Percentiles rank a stretch among this genome's conserved stretches.
Conservation (phyloP, 768 basidiomycete genomes). For the Mycena epipterygia region DNA sequence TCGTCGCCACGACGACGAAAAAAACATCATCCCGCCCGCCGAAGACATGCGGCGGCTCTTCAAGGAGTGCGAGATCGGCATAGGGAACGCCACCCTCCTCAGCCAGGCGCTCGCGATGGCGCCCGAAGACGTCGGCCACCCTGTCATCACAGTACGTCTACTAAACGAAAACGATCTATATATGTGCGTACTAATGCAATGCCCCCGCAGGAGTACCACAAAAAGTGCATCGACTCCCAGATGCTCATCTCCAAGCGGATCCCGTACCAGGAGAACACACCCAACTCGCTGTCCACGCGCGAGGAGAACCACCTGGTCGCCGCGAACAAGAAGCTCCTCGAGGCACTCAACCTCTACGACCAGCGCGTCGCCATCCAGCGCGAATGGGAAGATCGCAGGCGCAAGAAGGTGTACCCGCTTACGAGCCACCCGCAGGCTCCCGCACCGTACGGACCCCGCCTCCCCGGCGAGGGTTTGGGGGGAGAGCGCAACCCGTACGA, state of each 20-base stretch:
- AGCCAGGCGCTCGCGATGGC: constrained; percentile 78
- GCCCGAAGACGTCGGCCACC: constrained; percentile 77
- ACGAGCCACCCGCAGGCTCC: no score
- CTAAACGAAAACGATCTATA: no score
- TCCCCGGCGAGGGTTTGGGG: no score
- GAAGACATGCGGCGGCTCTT: constrained; percentile 88
- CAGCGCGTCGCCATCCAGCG: constrained; percentile 20
- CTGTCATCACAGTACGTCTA: constrained; percentile 73
- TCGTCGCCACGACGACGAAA: no score
- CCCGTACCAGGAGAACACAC: no score
- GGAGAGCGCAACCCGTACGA: no score
- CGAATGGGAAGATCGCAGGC: no score
- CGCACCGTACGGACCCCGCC: no score
- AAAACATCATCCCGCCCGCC: no score
- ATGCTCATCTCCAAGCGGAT: constrained; percentile 91
- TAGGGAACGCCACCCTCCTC: constrained; percentile 82
- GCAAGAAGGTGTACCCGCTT: no score
- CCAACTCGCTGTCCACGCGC: constrained; percentile 86
- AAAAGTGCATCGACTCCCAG: constrained; percentile 84
- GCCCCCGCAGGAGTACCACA: constrained; percentile 79
- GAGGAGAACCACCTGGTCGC: constrained; percentile 22
- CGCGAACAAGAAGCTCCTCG: constrained; percentile 23
- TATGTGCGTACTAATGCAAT: no score
- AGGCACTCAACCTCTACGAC: constrained; percentile 21
- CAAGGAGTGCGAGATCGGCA: constrained; percentile 87